A percentile compares a stretch with the other conserved stretches of the same genome.
These are phyloP conservation scores for Russula emetica DNA, from an alignment of 768 basidiomycete genomes.

Conservation along the genomic window DNA sequence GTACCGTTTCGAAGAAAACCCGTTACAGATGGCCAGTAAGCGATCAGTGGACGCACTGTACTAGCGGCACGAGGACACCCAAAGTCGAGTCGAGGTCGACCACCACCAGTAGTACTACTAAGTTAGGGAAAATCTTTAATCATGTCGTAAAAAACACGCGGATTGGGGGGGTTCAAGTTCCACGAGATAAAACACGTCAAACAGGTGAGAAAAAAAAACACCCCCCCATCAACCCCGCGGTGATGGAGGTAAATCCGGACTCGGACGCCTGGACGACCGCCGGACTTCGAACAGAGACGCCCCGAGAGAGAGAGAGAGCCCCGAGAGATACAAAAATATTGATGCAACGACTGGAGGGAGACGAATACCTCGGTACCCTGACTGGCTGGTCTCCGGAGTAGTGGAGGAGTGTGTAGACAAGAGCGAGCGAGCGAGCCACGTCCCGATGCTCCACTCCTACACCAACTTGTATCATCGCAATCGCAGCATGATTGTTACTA, in stretches of 20 bases:
- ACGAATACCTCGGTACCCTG: neutral
- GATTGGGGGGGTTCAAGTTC: neutral
- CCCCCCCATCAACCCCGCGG: constrained; percentile 13
- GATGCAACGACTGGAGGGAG: constrained; percentile 6
- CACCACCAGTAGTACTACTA: too few species aligned
- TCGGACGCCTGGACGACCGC: neutral
- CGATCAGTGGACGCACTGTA: neutral
- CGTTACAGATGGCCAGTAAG: neutral
- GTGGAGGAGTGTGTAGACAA: neutral
- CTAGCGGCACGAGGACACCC: constrained; percentile 3
- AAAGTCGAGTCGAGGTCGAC: too few species aligned
- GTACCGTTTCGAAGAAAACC: neutral
- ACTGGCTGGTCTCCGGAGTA: neutral
- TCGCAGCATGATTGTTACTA: neutral
- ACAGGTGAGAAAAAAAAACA: constrained; percentile 5
- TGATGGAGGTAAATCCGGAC: constrained; percentile 1
- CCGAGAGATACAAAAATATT: neutral
- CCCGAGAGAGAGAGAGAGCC: neutral
- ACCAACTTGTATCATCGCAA: neutral
- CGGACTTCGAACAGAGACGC: neutral
- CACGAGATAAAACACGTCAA: constrained; percentile 4
- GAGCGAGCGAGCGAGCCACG: too few species aligned
- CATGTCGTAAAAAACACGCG: constrained; percentile 7
- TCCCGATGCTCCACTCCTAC: neutral
- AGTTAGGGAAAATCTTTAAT: neutral